These are phyloP conservation scores for Verbena officinalis DNA, from an alignment of 257 asterid genomes.

Conservation along the genomic window DNA sequence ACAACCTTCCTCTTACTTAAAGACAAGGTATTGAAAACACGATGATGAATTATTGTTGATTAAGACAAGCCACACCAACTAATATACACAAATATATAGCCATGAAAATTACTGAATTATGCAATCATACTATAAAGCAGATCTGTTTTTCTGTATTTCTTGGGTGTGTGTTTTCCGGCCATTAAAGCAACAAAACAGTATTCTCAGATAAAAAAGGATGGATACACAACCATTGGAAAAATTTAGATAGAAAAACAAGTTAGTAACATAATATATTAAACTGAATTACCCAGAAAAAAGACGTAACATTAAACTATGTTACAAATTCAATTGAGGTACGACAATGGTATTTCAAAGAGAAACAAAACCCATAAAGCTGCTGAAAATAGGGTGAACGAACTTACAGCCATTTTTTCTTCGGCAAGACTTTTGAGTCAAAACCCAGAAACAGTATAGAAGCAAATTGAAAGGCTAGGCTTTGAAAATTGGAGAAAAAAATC, in stretches of 20 bases:
- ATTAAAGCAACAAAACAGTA: slow-evolving; percentile 7
- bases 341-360: neutral
- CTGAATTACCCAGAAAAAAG: neutral
- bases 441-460: too few relatives aligned
- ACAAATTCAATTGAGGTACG: too few relatives aligned
- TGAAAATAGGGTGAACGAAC: slow-evolving; percentile 10
- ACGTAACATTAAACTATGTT: neutral
- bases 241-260: neutral
- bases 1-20: neutral
- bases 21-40: neutral
- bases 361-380: slow-evolving; percentile 24
- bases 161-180: neutral
- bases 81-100: neutral
- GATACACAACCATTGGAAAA: neutral
- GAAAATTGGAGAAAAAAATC: neutral
- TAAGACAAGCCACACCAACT: neutral
- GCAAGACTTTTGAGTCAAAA: neutral
- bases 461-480: slow-evolving; percentile 3
- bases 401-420: slow-evolving; percentile 48
- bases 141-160: slow-evolving; percentile 2
- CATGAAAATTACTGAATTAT: neutral
- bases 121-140: neutral
- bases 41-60: neutral
- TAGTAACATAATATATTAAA: neutral
- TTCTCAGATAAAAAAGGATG: neutral